Evolutionary conservation across 805 yeast genomes (phyloP).

Genomic region (Dipodascus geniculatus): DNA sequence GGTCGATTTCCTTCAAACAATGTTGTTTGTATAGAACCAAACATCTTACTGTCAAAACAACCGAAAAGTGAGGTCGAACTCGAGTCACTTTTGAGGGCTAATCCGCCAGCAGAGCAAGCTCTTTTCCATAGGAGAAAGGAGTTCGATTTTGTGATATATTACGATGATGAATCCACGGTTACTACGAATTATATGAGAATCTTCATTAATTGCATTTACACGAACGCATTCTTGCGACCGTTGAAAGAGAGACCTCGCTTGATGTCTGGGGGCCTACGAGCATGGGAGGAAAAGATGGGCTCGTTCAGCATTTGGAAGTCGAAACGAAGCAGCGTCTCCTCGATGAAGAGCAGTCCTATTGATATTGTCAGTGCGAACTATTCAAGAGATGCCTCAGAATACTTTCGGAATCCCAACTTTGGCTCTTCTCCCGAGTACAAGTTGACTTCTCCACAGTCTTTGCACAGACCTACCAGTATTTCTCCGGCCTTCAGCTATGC

Average conservation of each 20-base stretch:
- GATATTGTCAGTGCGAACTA: background rate
- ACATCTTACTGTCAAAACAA: conserved; percentile 32
- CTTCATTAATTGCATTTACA: conserved; percentile 29
- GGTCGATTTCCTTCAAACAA: conserved; percentile 52
- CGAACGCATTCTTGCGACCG: conserved; percentile 26
- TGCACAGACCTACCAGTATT: background rate
- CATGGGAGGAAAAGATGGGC: conserved; percentile 28
- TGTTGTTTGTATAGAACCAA: conserved; percentile 68
- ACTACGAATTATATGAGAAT: conserved; percentile 14
- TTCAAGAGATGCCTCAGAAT: background rate
- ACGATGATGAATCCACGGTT: conserved; percentile 32
- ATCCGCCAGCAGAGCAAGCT: conserved; percentile 43
- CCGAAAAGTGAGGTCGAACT: conserved; percentile 39
- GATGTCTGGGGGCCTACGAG: conserved; percentile 44
- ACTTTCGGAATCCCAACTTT: background rate
- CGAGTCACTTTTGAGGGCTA: conserved; percentile 45
- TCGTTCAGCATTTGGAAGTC: background rate
- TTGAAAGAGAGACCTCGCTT: conserved; percentile 33
- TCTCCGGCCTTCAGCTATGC: background rate
- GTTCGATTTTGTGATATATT: conserved; percentile 55
- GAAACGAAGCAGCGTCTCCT: background rate
- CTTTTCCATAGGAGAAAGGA: conserved; percentile 40
- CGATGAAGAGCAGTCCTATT: background rate
- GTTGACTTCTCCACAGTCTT: background rate
- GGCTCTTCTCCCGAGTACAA: background rate